Base-by-base conservation (phyloP, 441 rosid genomes). In the Gossypium gossypioides region DNA sequence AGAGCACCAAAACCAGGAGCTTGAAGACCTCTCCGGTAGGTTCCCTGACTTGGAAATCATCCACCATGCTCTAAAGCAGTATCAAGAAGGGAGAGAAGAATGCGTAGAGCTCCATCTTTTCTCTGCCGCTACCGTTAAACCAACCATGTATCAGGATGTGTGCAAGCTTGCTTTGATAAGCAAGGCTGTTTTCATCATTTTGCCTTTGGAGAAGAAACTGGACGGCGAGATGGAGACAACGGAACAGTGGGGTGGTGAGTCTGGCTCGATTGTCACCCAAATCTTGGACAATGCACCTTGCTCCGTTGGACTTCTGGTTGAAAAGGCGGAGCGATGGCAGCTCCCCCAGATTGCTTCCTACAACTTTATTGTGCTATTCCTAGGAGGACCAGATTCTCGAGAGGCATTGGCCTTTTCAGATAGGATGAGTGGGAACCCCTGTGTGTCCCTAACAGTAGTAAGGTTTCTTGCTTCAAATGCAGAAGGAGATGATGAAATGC, bases 371-470 rank as follows among this genome's bases (percentile, higher is more conserved):
- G 63, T 91, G 69, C 42, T 91, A 32, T 91, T 91, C 63, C 40
- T 86, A 8, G 97, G 96, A 57, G 98, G 98, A 21, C 80, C 91
- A 9, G 96, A 91, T 68, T 79, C 85, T 4, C 75, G 97, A 64
- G 97, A 92, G 74, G 92, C 93, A 4, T 77, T 91, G 12, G 79
- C 84, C 13, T 81, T 77, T 10, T 88, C 96, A 0, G 91, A 88
- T 3, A 71, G 91, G 56, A 86, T 88, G 89, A 78, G 65, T 0
- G 72, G 19, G 5, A 87, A 88, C 24, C 85, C 87, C 0, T 71
- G 85, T 16, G 83, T 83, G 46, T 54, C 22, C 0, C 51, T 90
- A 10, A 83, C 81, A 0, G 86, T 90, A 13, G 70, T 88, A 5
- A 72, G 92, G 46, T 90, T 90, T 79, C 78, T 90, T 1, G 56